Evolutionary conservation across 768 basidiomycete genomes (phyloP), one percentile per base, ranked within the genome.

Genomic region (Serendipita sp.): DNA sequence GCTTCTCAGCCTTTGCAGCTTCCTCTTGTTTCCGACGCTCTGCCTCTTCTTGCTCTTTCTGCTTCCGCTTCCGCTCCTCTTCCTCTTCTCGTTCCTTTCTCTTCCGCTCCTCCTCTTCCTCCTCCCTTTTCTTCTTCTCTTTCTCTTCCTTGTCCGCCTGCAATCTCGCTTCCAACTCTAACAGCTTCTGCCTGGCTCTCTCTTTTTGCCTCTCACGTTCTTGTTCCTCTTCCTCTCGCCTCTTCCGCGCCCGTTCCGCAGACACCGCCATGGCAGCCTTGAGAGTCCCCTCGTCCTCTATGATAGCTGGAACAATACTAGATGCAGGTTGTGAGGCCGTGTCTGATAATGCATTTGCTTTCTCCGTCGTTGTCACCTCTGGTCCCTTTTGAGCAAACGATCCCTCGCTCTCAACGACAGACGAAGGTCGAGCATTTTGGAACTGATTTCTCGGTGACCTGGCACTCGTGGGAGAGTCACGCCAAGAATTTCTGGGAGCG

Each of bases 161-260:
- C 62, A 71, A 64, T 62, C 63, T 63, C 64, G 69, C 69, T 55
- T 71, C 73, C 8, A 74, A n/a, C 62, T 71, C 73, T 36, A 63
- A 66, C 5, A 73, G 91, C 73, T 93, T 95, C 74, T 75, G 81
- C 66, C 81, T 78, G 13, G 91, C 92, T 15, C 91, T 78, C 69
- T 92, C 90, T 68, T 82, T 82, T 72, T 86, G 85, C 53, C 81
- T 85, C 70, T 89, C 84, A 15, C 91, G 79, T 68, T 88, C 85
- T 66, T 84, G 86, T 71, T 94, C 92, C 68, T 93, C 91, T 62
- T 86, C 80, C 69, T 88, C 85, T 53, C 89, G 77, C 63, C 91
- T 78, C 66, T 86, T 80, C 69, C 83, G 85, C 3, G 91, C 91
- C 44, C 90, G 81, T 66, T 88, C 90, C 1, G 91, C 91, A 3